A percentile compares a stretch with the other conserved stretches of the same genome.
phyloP scores from a whole-genome alignment of 2,329 filamentous ascomycete genomes.

The Colletotrichum lindemuthianum region DNA sequence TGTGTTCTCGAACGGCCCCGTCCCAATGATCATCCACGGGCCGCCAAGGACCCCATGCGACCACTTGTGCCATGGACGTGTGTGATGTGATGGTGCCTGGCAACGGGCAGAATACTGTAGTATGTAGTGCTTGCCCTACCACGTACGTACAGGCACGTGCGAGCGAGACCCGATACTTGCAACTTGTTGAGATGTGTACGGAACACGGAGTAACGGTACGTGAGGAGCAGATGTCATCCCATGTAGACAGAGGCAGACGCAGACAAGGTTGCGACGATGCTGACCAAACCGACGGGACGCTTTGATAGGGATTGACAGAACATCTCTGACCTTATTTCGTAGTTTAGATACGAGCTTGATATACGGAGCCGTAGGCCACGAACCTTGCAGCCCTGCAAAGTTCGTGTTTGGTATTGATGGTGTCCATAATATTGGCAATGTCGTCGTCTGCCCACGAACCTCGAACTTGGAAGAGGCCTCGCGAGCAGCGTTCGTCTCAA shows the following conservation, averaged over 20 bases:
- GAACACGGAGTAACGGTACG: too few species aligned
- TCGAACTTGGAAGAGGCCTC: too few species aligned
- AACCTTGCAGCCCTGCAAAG: slow-evolving; percentile 14
- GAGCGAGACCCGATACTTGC: too few species aligned
- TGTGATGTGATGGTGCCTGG: slow-evolving; percentile 7
- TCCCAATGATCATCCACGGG: slow-evolving; percentile 28
- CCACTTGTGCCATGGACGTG: slow-evolving; percentile 5
- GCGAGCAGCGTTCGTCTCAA: too few species aligned
- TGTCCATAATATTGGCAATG: too few species aligned
- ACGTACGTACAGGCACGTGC: too few species aligned
- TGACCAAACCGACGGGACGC: slow-evolving; percentile 13
- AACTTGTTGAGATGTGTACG: too few species aligned
- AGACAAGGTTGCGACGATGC: background rate
- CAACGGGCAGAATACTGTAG: slow-evolving; percentile 11
- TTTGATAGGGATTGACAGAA: slow-evolving; percentile 22
- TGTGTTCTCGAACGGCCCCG: slow-evolving; percentile 29
- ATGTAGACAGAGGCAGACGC: too few species aligned
- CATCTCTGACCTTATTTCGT: slow-evolving; percentile 28
- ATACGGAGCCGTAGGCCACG: background rate
- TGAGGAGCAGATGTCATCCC: too few species aligned
- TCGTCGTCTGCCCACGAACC: too few species aligned
- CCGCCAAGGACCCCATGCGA: slow-evolving; percentile 28
- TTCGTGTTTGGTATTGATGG: background rate
- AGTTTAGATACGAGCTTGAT: slow-evolving; percentile 31
- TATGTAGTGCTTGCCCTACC: too few species aligned